Evolutionary conservation across 225 moss, liverwort and hornwort species (phyloP).

Genomic region (Pleurozium schreberi): DNA sequence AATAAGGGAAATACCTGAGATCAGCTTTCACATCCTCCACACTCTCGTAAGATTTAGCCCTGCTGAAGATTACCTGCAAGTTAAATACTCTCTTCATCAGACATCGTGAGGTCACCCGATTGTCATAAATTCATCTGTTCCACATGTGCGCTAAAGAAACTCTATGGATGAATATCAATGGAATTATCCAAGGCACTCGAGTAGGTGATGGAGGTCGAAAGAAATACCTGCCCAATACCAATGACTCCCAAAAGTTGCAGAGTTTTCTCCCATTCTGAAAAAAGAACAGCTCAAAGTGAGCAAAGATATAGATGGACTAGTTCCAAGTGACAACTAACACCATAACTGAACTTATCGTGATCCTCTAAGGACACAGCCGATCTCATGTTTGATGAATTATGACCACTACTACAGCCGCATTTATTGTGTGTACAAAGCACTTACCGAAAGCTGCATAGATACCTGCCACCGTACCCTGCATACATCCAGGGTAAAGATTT

Average conservation of each 20-base stretch:
- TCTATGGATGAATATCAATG: background rate
- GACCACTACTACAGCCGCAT: background rate
- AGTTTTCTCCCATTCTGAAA: conserved; percentile 86
- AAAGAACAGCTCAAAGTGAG: background rate
- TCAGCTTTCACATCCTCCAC: conserved; percentile 70
- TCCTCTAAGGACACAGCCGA: background rate
- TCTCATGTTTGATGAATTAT: background rate
- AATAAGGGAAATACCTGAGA: conserved; percentile 29
- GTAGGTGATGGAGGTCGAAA: background rate
- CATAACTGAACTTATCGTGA: background rate
- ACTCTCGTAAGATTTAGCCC: conserved; percentile 47
- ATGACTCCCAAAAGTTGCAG: conserved; percentile 67
- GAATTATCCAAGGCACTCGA: background rate
- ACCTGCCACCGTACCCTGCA: conserved; percentile 60
- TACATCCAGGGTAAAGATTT: background rate
- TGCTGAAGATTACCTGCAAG: conserved; percentile 49
- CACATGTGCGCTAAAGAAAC: background rate
- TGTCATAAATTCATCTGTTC: background rate
- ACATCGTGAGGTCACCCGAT: background rate
- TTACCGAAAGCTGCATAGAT: conserved; percentile 66
- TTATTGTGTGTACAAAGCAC: background rate
- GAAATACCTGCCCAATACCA: conserved; percentile 50
- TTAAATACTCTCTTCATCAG: background rate
- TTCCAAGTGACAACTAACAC: background rate
- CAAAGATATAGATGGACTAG: background rate